phyloP scores from a whole-genome alignment of 2,329 filamentous ascomycete species.

The Aspergillus uvarum region DNA sequence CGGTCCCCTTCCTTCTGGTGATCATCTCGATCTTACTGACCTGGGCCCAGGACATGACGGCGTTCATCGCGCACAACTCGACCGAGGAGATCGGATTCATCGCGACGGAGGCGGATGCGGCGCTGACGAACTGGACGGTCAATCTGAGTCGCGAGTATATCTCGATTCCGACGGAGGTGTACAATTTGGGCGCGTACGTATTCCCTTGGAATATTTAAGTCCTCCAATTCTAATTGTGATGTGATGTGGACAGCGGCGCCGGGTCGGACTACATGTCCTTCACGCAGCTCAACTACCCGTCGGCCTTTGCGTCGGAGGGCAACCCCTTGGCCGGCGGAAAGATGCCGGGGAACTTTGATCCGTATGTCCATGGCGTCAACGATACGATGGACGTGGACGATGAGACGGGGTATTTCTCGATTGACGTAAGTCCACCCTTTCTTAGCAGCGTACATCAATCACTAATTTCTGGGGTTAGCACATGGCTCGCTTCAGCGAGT shows the following conservation, averaged over 20 bases:
- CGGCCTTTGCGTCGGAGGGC: constrained; percentile 4
- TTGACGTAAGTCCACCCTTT: not conserved
- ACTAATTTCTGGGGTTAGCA: not conserved
- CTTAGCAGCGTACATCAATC: not conserved
- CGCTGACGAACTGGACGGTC: constrained; percentile 1
- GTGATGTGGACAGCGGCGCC: not conserved
- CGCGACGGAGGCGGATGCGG: not conserved
- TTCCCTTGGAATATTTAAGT: not conserved
- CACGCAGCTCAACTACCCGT: constrained; percentile 6
- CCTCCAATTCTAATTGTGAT: not conserved
- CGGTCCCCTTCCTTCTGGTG: too few relatives aligned
- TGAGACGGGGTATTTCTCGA: constrained; percentile 2
- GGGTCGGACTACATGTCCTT: constrained; percentile 7
- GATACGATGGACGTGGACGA: constrained; percentile 6
- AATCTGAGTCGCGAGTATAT: constrained; percentile 4
- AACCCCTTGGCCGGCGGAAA: not conserved
- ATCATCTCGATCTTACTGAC: too few relatives aligned
- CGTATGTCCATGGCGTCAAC: not conserved
- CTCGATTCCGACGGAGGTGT: constrained; percentile 3
- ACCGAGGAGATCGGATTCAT: constrained; percentile 4
- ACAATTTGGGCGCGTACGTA: constrained; percentile 1
- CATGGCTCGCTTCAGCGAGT: constrained; percentile 3
- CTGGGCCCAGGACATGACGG: not conserved
- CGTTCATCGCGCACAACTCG: constrained; percentile 2
- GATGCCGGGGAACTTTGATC: not conserved